Base-by-base conservation (phyloP, 208 protist species). In the Leishmania braziliensis region DNA sequence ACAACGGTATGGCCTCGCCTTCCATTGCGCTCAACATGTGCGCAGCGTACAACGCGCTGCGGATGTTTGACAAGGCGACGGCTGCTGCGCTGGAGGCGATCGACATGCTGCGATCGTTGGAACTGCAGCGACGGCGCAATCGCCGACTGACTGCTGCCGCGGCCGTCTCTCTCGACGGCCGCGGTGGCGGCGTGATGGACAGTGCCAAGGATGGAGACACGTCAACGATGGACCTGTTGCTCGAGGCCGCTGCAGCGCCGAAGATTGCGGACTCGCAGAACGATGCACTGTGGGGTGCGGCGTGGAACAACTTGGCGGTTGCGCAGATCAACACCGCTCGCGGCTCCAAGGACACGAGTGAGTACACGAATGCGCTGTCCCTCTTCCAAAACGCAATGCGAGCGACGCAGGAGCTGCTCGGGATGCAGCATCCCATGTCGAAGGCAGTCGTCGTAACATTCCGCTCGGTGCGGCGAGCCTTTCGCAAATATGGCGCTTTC, bases 301-400 rank as follows among this genome's bases (percentile, higher is more conserved):
- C 94, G 56, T 97, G 94, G 94, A 92, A 97, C 86, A 97, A 97
- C 74, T 77, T 97, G 65, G 94, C 89, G 14, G 86, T 97, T 12
- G 92, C 94, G 68, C 92, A 96, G 89, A 84, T 97, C 66, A 96
- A 97, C 89, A 96, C 91, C 14, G 91, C 92, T 50, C 79, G 86
- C 14, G 69, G 81, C 65, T 82, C 77, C 80, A 86, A 65, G 82
- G 77, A 68, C 86, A 91, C 83, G 48, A 92, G 86, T 48, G 94
- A 97, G 85, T 83, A 93, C 84, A 91, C 85, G 39, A 96, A 96
- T 82, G 80, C 88, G 12, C 88, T 94, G 39, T 78, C 82, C 43
- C 78, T 96, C 54, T 95, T 97, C 75, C 92, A 95, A 62, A 96
- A 96, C 73, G 94, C 94, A n/a, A 94, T 96, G 92, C 84, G 87